Evolutionary conservation across 208 protist genomes (phyloP).

Genomic region (Leishmania martiniquensis): DNA sequence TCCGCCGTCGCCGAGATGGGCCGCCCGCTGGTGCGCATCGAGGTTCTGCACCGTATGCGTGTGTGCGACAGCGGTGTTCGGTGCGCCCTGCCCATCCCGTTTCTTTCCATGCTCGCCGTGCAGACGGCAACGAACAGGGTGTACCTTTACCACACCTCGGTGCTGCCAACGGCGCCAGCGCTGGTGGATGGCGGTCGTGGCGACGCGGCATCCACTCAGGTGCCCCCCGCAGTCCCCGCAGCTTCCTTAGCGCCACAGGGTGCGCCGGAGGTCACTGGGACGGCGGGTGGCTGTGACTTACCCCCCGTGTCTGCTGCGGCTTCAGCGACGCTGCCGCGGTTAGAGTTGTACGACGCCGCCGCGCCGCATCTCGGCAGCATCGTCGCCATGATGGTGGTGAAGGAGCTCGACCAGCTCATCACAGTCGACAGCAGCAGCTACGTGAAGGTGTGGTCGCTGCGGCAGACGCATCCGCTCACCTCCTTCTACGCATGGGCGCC

Average conservation of each 20-base stretch:
- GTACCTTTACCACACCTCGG: constrained; percentile 28
- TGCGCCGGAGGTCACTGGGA: not conserved
- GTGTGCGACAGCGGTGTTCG: constrained; percentile 43
- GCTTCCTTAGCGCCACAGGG: constrained; percentile 31
- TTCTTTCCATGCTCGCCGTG: constrained; percentile 40
- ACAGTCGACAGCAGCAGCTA: constrained; percentile 65
- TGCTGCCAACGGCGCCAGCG: constrained; percentile 22
- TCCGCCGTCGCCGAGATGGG: constrained; percentile 4
- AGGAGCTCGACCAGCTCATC: constrained; percentile 71
- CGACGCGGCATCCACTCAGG: constrained; percentile 20
- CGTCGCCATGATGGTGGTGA: constrained; percentile 59
- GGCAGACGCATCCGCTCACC: constrained; percentile 42
- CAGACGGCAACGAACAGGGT: constrained; percentile 43
- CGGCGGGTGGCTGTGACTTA: not conserved
- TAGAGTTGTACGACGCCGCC: constrained; percentile 76
- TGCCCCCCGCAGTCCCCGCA: constrained; percentile 43
- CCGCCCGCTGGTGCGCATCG: constrained; percentile 22
- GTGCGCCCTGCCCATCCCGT: constrained; percentile 31
- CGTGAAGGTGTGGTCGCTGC: constrained; percentile 80
- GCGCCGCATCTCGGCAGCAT: constrained; percentile 72
- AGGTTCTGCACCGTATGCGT: constrained; percentile 28
- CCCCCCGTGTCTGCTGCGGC: not conserved
- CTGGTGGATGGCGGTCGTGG: constrained; percentile 14
- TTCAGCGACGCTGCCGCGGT: constrained; percentile 7
- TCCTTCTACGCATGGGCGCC: constrained; percentile 71